Percentiles rank a stretch among this genome's conserved stretches.
Conservation (phyloP, 148 eudicot genomes). For the Diospyros kaki region DNA sequence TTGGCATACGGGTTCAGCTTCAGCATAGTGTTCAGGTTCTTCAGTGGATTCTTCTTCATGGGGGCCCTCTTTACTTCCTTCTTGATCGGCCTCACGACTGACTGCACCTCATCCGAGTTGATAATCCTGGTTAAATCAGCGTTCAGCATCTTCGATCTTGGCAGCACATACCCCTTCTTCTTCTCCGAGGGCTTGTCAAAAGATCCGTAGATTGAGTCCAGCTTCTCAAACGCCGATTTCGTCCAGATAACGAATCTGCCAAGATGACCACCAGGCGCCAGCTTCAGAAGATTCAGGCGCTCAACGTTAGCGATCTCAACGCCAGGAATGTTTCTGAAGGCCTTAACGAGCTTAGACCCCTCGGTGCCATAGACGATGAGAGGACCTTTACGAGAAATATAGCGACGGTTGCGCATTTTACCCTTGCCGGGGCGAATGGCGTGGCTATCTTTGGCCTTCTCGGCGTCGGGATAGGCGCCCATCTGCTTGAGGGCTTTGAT, state of each 20-base stretch:
- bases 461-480: conserved; percentile 13
- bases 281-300: conserved; percentile 29
- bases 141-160: conserved; percentile 39
- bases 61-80: too few relatives aligned
- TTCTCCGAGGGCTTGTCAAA: conserved; percentile 39
- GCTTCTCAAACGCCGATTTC: conserved; percentile 37
- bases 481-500: conserved; percentile 26
- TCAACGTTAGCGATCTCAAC: conserved; percentile 10
- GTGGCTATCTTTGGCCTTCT: conserved; percentile 27
- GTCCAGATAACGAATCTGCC: conserved; percentile 47
- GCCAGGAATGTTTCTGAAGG: conserved; percentile 37
- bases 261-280: conserved; percentile 43
- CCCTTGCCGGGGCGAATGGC: conserved; percentile 24
- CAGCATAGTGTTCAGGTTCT: conserved; percentile 38
- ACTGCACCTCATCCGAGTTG: too few relatives aligned
- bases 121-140: conserved; percentile 5
- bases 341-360: conserved; percentile 41
- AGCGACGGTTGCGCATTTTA: too few relatives aligned
- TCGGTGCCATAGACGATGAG: background rate
- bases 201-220: conserved; percentile 33
- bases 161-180: conserved; percentile 34
- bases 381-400: too few relatives aligned
- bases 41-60: conserved; percentile 38
- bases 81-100: too few relatives aligned
- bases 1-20: conserved; percentile 45